Base-by-base conservation (phyloP, 2,329 filamentous ascomycete species). In the Pseudogymnoascus sp. region DNA sequence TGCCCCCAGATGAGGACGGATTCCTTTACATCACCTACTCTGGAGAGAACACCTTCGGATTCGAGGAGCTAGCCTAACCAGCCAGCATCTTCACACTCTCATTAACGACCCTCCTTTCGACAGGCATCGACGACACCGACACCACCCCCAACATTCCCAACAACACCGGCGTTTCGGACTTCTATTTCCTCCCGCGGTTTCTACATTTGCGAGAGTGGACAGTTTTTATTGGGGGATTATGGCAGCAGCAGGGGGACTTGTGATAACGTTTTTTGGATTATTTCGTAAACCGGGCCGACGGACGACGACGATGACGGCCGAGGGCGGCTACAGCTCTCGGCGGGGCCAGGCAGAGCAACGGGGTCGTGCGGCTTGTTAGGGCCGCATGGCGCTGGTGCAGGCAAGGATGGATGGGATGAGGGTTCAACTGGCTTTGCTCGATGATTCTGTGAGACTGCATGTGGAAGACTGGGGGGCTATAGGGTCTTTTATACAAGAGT, bases 11-110 rank as follows among this genome's bases (percentile, higher is more conserved):
- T 69, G 72, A 88, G 75, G 86, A 89, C 72, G 85, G 85, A 81
- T 88, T 97, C 83, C 84, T 99, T 65, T 99, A 99, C 83, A 99
- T 99, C 81, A 97, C 93, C 71, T 96, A 96, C 84, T 97, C 93
- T 60, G 95, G 95, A 79, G 95, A 97, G 86, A 99, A 97, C 84
- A 99, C 95, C 62, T 99, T 99, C 75, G 95, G 95, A 74, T 76
- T 76, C 65, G 74, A 81, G 72, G 73, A 73, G 64, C 49, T 55
- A 33, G 45, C 60, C 25, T 63, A 64, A 37, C 38, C 23, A 31
- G 33, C 28, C 18, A 5, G 31, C 60, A 23, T 16, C 58, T 23
- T 1, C 18, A 37, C 58, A 38, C 38, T 35, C 38, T 16, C 18
- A 33, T 49, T 49, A 45, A 61, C 60, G 38, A 61, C 60, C 40